Conservation (phyloP, 2,329 filamentous ascomycete genomes). For the Microascus cirrosus region DNA sequence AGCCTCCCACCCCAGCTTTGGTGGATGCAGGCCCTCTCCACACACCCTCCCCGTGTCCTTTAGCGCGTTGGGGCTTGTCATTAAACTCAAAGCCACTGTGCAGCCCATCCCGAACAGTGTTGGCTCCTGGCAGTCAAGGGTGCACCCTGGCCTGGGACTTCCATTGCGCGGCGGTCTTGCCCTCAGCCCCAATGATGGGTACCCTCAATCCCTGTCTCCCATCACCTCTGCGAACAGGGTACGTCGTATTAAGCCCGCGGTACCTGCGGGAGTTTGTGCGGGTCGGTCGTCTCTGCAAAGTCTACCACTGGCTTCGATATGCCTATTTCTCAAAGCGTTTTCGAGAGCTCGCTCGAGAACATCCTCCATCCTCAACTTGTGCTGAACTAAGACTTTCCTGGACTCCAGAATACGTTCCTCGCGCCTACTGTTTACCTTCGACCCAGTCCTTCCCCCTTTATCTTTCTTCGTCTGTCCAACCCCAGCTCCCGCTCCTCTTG, state of each 20-base stretch:
- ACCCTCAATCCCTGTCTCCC: neutral
- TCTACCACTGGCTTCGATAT: neutral
- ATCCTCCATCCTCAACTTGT: neutral
- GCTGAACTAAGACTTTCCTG: neutral
- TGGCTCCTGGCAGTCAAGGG: slow-evolving; percentile 1
- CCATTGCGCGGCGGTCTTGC: neutral
- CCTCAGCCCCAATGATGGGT: neutral
- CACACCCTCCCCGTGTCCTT: slow-evolving; percentile 1
- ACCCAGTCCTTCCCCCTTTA: neutral
- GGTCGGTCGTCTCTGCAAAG: neutral
- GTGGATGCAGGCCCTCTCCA: neutral
- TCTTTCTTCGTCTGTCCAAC: neutral
- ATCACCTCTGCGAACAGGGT: neutral
- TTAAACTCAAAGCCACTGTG: slow-evolving; percentile 5
- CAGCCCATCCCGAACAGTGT: slow-evolving; percentile 3
- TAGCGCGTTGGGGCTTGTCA: slow-evolving; percentile 2
- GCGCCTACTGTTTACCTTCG: neutral
- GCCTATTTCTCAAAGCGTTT: too few species aligned
- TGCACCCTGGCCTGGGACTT: slow-evolving; percentile 1
- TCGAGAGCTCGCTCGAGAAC: too few species aligned
- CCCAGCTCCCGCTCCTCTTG: neutral
- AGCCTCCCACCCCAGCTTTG: neutral
- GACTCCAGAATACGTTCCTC: neutral
- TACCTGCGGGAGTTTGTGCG: neutral
- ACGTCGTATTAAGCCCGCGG: neutral